A percentile compares a stretch with the other conserved stretches of the same genome.
Evolutionary conservation across 805 yeast species (phyloP).

Genomic region (Ogataea pini): DNA sequence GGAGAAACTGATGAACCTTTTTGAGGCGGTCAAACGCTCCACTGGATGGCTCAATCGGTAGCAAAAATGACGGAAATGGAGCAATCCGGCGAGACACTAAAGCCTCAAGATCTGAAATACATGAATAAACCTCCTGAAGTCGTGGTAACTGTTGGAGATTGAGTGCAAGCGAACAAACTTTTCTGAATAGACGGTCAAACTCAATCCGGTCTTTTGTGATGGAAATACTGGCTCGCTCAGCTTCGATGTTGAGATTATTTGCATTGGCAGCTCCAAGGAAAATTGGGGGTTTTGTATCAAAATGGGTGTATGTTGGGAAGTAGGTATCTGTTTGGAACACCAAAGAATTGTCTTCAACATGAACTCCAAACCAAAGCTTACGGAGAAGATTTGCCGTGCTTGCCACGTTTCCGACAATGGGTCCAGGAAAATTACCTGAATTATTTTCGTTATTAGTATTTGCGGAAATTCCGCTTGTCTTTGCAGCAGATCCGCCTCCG

Average conservation of each 20-base stretch:
- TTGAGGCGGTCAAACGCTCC: slow-evolving; percentile 20
- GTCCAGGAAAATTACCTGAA: not conserved
- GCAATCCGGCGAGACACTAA: slow-evolving; percentile 21
- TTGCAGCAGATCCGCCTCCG: not conserved
- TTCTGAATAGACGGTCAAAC: slow-evolving; percentile 34
- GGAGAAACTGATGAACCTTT: slow-evolving; percentile 21
- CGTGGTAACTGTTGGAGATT: slow-evolving; percentile 38
- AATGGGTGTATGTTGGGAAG: slow-evolving; percentile 35
- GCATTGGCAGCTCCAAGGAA: slow-evolving; percentile 33
- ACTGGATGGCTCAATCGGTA: slow-evolving; percentile 13
- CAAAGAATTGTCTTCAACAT: slow-evolving; percentile 44
- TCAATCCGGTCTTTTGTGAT: slow-evolving; percentile 34
- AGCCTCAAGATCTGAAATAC: slow-evolving; percentile 37
- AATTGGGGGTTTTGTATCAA: slow-evolving; percentile 47
- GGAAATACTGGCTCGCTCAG: slow-evolving; percentile 40
- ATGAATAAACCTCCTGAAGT: slow-evolving; percentile 36
- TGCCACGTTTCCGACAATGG: not conserved
- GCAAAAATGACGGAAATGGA: slow-evolving; percentile 15
- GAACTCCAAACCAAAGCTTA: slow-evolving; percentile 56
- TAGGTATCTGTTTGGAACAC: slow-evolving; percentile 38
- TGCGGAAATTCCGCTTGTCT: not conserved
- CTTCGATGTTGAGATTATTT: slow-evolving; percentile 36
- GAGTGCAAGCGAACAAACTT: slow-evolving; percentile 34
- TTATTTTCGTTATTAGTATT: not conserved
- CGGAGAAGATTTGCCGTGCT: slow-evolving; percentile 46